Base-by-base conservation (phyloP, 495 filamentous ascomycete species). In the Neurospora sp. region DNA sequence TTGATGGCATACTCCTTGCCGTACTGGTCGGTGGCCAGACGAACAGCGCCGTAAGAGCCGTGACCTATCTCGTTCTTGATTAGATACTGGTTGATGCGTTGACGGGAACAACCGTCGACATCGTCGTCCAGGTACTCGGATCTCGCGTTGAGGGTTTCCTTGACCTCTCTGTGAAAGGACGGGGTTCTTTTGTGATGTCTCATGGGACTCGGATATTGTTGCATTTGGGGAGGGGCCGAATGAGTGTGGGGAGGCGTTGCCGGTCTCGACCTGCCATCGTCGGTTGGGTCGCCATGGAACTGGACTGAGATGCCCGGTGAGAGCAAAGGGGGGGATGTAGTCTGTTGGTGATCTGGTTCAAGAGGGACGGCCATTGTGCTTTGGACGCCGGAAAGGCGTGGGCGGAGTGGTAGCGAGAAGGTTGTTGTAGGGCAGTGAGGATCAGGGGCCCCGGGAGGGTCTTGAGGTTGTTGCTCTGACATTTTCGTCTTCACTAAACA, bases 1-100 rank as follows among this genome's bases (percentile, higher is more conserved):
- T 99, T 99, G 74, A 99, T 90, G 71, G 96, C 95, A 89, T 91
- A 98, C 93, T 98, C 93, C 70, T 90, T 89, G 7, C 94, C 95
- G 83, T 90, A 93, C 80, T 97, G 95, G 79, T 99, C 96, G 11
- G 90, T 89, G 17, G 94, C 96, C 21, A 97, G 84, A 80, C 98
- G 94, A 13, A 99, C 96, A 7, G 96, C 92, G 10, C 96, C 96
- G 81, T 96, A 99, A 0, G 96, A 98, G 6, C 96, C 96, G 45
- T 94, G 88, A 39, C 96, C 96, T 70, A 99, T 98, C 84, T 99
- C 96, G 74, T 98, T 92, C 82, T 91, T 92, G 76, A 99, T 96
- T 54, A 91, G 84, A 79, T 98, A 99, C 80, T 98, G 97, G 79
- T 97, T 97, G 86, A 98, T 94, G 34, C 89, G 88, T 77, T 94